Conservation (phyloP, 2,329 filamentous ascomycete genomes). For the Fusarium decemcellulare region DNA sequence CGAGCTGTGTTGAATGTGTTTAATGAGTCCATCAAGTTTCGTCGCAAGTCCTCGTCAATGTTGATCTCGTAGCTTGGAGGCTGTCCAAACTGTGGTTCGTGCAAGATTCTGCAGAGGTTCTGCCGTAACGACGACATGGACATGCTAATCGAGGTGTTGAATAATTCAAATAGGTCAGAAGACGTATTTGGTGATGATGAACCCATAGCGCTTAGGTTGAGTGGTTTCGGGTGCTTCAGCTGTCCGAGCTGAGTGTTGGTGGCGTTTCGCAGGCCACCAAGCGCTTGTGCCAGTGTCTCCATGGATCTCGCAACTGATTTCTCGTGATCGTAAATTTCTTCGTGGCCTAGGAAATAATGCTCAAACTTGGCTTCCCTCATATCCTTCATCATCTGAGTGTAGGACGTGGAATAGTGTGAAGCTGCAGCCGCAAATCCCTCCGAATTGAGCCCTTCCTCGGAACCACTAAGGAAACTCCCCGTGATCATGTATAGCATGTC, state of each 20-base stretch:
- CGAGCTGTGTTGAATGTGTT: conserved; percentile 95
- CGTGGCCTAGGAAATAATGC: conserved; percentile 85
- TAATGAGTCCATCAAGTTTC: conserved; percentile 84
- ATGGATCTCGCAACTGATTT: conserved; percentile 86
- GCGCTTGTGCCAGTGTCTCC: conserved; percentile 87
- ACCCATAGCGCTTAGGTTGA: accelerated
- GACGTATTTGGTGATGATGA: neutral
- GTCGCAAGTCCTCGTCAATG: conserved; percentile 85
- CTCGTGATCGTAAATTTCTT: conserved; percentile 84
- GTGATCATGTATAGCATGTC: conserved; percentile 88
- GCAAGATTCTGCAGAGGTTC: conserved; percentile 26
- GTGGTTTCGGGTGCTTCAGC: conserved; percentile 61
- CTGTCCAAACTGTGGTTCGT: conserved; percentile 47
- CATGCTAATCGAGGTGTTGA: conserved; percentile 35
- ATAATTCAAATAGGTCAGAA: conserved; percentile 29
- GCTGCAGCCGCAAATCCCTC: conserved; percentile 74
- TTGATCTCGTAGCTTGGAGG: conserved; percentile 60
- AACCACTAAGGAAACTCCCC: conserved; percentile 84
- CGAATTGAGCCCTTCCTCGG: conserved; percentile 81
- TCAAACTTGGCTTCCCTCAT: conserved; percentile 91
- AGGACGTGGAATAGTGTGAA: conserved; percentile 74
- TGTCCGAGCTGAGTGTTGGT: conserved; percentile 90
- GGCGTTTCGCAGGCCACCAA: conserved; percentile 91
- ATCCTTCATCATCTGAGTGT: conserved; percentile 80
- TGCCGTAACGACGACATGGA: conserved; percentile 35